Base-by-base conservation (phyloP, 345 rosid species). In the Barbarea vulgaris region DNA sequence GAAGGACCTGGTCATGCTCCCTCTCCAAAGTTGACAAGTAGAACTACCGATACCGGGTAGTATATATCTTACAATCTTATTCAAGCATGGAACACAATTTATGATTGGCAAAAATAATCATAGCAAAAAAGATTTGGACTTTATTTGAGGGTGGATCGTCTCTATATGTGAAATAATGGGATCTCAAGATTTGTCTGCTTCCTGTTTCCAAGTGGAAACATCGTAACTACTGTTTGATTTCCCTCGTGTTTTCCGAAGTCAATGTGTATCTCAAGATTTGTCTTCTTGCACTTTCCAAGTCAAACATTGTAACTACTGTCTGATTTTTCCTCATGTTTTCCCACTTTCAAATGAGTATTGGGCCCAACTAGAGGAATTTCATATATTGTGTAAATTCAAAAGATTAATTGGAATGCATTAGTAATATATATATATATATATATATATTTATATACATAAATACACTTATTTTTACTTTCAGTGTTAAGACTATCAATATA, bases 291-390 rank as follows among this genome's bases (percentile, higher is more conserved):
- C 54, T 47, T 77, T 64, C 72, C 21, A 25, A 64, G 81, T 64
- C 72, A 71, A 57, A 71, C 72, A 77, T 64, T 15, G 60, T 65
- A 77, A 71, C 81, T 28, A 77, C 80, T 70, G 67, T 56, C 34
- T 64, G 27, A 70, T 70, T 7, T 64, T 3, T 76, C 27, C 50
- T 44, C 58, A 70, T 69, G 75, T 42, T 24, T 67, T 67, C 22
- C 61, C 74, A 27, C 39, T 68, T 59, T 51, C 55, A 41, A 39
- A 75, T 67, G 61, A 37, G 60, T 47, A 13, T 46, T 57, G 47
- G 71, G 5, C 44, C 72, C 65, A 47, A 24, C 34, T 31, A 22
- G 36, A 25, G 6, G 48, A 74, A 41, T 41, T 41, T 73, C 44
- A 14, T 64, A 15, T 15, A 2, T 14, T 1, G n/a, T 1, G n/a